Percentiles rank a stretch among this genome's conserved stretches.
phyloP scores from a whole-genome alignment of 2,329 filamentous ascomycete genomes.

The Lanzia echinophila region DNA sequence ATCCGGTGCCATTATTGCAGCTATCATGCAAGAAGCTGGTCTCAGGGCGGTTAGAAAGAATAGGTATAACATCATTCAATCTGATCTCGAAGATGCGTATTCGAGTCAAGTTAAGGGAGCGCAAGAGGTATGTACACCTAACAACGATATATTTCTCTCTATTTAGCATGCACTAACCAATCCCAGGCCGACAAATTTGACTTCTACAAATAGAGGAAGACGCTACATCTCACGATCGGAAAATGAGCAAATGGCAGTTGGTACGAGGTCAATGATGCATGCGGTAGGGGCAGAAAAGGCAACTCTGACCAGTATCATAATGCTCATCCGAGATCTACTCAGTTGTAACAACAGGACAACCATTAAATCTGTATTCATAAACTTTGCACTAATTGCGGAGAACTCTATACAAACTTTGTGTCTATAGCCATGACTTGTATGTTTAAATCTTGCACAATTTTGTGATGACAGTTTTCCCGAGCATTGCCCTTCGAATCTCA shows the following conservation, averaged over 20 bases:
- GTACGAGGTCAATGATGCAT: not conserved
- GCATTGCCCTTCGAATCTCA: too few relatives aligned
- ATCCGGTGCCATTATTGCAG: conserved; percentile 91
- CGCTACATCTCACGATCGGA: not conserved
- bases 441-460: too few relatives aligned
- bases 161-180: conserved; percentile 28
- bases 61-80: conserved; percentile 98
- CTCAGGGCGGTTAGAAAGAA: conserved; percentile 94
- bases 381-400: not conserved
- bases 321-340: not conserved
- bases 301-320: not conserved
- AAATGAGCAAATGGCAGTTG: not conserved
- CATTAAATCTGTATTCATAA: not conserved
- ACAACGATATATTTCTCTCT: conserved; percentile 32
- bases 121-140: conserved; percentile 49
- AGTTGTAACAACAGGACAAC: not conserved
- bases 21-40: conserved; percentile 98
- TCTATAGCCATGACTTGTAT: not conserved
- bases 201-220: conserved; percentile 67
- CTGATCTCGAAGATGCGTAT: conserved; percentile 93
- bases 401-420: not conserved
- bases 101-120: conserved; percentile 90
- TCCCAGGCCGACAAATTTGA: conserved; percentile 66
- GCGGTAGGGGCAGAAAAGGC: not conserved
- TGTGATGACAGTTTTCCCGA: too few relatives aligned